phyloP scores from a whole-genome alignment of 306 rosid genomes.

The Myrica gale region DNA sequence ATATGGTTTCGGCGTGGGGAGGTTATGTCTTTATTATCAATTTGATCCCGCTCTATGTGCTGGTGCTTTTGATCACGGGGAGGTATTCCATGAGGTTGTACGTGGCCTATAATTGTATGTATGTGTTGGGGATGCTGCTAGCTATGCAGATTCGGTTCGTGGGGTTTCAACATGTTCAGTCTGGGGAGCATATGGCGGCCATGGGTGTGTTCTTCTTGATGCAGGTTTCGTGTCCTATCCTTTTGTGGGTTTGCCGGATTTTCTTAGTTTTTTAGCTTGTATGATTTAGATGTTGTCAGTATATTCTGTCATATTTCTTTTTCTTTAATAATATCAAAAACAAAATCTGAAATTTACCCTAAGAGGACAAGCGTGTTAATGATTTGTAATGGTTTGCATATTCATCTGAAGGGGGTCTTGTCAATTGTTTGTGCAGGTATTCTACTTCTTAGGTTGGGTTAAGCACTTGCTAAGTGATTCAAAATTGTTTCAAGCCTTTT shows the following conservation, averaged over 20 bases:
- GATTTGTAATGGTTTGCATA: background rate
- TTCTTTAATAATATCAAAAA: no score
- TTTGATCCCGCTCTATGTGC: slow-evolving; percentile 79
- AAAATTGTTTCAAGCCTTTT: slow-evolving; percentile 77
- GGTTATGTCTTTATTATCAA: slow-evolving; percentile 91
- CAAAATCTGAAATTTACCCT: no score
- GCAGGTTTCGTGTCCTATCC: slow-evolving; percentile 53
- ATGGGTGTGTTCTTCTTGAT: slow-evolving; percentile 99
- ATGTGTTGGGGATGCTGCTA: slow-evolving; percentile 88
- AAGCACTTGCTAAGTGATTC: slow-evolving; percentile 73
- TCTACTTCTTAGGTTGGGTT: slow-evolving; percentile 94
- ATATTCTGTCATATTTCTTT: no score
- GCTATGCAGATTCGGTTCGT: slow-evolving; percentile 99
- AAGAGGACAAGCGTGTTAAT: no score
- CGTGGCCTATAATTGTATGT: slow-evolving; percentile 90
- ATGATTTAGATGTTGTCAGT: no score
- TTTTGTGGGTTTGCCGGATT: no score
- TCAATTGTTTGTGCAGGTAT: slow-evolving; percentile 51
- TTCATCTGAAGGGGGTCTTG: background rate
- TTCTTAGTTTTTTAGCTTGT: no score
- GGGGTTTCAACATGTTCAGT: slow-evolving; percentile 98
- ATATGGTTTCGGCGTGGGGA: slow-evolving; percentile 99
- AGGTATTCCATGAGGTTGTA: slow-evolving; percentile 88
- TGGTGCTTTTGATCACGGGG: slow-evolving; percentile 82
- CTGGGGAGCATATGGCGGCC: slow-evolving; percentile 99